A percentile compares a stretch with the other conserved stretches of the same genome.
Conservation (phyloP, 2,329 filamentous ascomycete species). For the Penicillium decumbens region DNA sequence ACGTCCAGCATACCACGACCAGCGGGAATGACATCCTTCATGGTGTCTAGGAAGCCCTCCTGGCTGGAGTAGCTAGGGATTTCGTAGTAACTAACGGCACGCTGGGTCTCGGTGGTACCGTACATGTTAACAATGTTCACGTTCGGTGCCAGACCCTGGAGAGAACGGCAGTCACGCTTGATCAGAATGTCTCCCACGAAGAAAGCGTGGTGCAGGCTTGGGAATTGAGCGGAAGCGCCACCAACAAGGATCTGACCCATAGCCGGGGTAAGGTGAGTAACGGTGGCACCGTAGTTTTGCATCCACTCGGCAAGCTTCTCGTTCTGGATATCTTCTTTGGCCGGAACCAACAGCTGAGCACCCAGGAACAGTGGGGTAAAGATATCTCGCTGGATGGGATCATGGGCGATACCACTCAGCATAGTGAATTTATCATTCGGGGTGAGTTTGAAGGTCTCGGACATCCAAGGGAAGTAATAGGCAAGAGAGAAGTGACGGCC, state of each 20-base stretch:
- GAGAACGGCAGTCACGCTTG: conserved; percentile 69
- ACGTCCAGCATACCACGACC: conserved; percentile 85
- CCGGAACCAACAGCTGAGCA: conserved; percentile 71
- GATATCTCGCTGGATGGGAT: conserved; percentile 63
- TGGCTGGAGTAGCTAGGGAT: conserved; percentile 64
- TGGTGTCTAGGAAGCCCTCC: conserved; percentile 58
- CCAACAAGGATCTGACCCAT: conserved; percentile 96
- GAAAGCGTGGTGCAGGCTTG: conserved; percentile 71
- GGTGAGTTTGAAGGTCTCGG: conserved; percentile 69
- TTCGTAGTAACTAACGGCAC: conserved; percentile 77
- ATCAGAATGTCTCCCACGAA: conserved; percentile 90
- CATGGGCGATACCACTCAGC: conserved; percentile 72
- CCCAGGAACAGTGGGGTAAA: conserved; percentile 88
- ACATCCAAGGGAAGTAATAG: conserved; percentile 93
- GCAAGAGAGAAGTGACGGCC: conserved; percentile 82
- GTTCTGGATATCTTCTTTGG: conserved; percentile 78
- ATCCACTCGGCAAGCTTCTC: conserved; percentile 89
- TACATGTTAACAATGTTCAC: conserved; percentile 79
- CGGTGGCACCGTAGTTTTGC: conserved; percentile 65
- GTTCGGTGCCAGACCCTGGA: conserved; percentile 73
- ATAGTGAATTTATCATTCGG: conserved; percentile 73
- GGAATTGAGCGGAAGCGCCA: conserved; percentile 71
- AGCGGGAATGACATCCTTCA: conserved; percentile 74
- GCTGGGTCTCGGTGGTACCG: conserved; percentile 78
- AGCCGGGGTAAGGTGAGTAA: conserved; percentile 86